A percentile compares a stretch with the other conserved stretches of the same genome.
These are phyloP conservation scores for Mycena galericulata DNA, from an alignment of 768 basidiomycete genomes.

Conservation along the genomic window DNA sequence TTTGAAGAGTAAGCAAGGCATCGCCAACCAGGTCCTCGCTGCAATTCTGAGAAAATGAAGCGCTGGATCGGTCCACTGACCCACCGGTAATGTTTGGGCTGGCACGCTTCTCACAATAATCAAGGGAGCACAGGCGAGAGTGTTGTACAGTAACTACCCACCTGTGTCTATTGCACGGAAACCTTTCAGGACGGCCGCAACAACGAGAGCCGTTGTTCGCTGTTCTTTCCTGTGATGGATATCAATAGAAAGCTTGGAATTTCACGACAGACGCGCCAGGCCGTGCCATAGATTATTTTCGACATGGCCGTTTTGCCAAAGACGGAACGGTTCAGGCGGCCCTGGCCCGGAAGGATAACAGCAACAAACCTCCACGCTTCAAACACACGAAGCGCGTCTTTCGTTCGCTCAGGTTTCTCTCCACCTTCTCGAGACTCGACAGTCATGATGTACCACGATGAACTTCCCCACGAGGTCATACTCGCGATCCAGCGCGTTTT, in stretches of 20 bases:
- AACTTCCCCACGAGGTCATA: slow-evolving; percentile 75
- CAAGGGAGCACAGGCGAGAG: background rate
- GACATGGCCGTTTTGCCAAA: slow-evolving; percentile 38
- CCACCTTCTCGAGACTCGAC: background rate
- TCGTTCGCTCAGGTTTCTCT: too few relatives aligned
- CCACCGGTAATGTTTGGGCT: slow-evolving; percentile 80
- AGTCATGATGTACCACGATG: slow-evolving; percentile 54
- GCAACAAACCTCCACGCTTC: too few relatives aligned
- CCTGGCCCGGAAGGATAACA: background rate
- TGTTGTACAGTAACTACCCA: slow-evolving; percentile 42
- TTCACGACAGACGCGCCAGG: slow-evolving; percentile 56
- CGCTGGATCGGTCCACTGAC: too few relatives aligned
- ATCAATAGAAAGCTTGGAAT: background rate
- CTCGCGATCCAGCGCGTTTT: slow-evolving; percentile 79
- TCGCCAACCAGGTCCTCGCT: slow-evolving; percentile 88
- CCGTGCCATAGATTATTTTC: slow-evolving; percentile 71
- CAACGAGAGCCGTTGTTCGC: slow-evolving; percentile 72
- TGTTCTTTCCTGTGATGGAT: slow-evolving; percentile 76
- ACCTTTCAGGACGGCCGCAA: slow-evolving; percentile 78
- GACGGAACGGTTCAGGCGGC: too few relatives aligned
- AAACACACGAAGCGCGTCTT: too few relatives aligned
- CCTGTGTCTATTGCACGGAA: slow-evolving; percentile 91
- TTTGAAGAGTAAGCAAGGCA: slow-evolving; percentile 69
- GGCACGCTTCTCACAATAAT: slow-evolving; percentile 57
- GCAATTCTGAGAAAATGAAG: too few relatives aligned